These are phyloP conservation scores for Diutina pseudorugosa DNA, from an alignment of 1,139 yeast species.

Conservation along the genomic window DNA sequence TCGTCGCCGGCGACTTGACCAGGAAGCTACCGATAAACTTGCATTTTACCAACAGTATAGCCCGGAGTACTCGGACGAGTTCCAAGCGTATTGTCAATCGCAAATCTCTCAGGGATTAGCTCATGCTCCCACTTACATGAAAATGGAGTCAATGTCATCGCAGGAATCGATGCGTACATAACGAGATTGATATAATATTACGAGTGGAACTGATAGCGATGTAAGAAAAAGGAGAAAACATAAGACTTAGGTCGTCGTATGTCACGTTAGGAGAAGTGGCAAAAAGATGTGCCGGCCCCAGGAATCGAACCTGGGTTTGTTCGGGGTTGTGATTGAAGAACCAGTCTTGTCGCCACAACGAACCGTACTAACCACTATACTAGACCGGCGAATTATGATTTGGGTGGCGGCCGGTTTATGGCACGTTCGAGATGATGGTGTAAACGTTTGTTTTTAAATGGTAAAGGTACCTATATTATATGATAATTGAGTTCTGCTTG, in stretches of 20 bases:
- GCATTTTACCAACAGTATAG: neutral
- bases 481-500: too few species aligned
- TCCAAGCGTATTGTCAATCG: neutral
- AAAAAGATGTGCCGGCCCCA: slow-evolving; percentile 1
- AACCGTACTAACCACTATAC: slow-evolving; percentile 1
- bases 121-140: neutral
- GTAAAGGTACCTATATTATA: too few species aligned
- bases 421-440: too few species aligned
- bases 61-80: neutral
- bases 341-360: too few species aligned
- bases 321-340: neutral
- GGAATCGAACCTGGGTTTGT: slow-evolving; percentile 2
- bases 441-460: too few species aligned
- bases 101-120: neutral
- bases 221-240: neutral
- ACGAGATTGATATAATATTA: neutral
- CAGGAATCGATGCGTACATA: neutral
- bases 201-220: neutral
- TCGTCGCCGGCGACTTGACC: neutral
- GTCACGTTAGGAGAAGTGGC: neutral
- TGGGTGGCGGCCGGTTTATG: neutral
- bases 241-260: neutral
- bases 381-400: neutral
- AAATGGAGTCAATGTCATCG: neutral
- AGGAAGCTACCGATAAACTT: neutral